Base-by-base conservation (phyloP, 1,284 basidiomycete species). In the Mycena sp. region DNA sequence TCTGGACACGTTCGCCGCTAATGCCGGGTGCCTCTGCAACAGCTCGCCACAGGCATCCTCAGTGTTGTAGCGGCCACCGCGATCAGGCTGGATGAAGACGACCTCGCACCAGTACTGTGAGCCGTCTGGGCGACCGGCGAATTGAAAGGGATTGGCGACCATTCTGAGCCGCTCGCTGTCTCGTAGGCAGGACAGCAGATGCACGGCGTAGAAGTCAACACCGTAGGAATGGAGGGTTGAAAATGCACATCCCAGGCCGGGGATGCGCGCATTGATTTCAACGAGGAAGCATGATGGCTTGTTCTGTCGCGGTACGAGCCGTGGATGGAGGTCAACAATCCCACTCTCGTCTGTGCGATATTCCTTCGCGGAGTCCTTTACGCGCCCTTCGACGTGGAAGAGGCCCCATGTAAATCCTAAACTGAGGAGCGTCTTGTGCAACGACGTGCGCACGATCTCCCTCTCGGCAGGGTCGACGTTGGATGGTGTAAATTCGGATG, bases 231-330 rank as follows among this genome's bases (percentile, higher is more conserved):
- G 60, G 0, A 56, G 28, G 10, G 60, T 62, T 30, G 53, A 44
- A 52, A 62, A 56, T 1, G 60, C 60, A 17, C 60, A 62, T 10
- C 60, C 60, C 32, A 62, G 60, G 1, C 60, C 60, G n/a, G 60
- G 60, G 45, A 61, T 62, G 32, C 60, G 60, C 19, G 60, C 60
- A 32, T 62, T 62, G 21, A 62, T 62, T 29, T 62, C 60, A 25
- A 62, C 60, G 1, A 62, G 60, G 54, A 62, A 62, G 25, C 60
- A 62, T 0, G 60, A 35, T 30, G 60, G 60, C 23, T 4, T 1
- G 4, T 9, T 30, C 7, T 14, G 12, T 29, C 40, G 45, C 16
- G 40, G 48, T 17, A 25, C 21, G n/a, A 44, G 30, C 25, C 53
- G 21, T 16, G 46, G 37, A 38, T 41, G 60, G 14, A 62, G 60